Base-by-base conservation (phyloP, 108 stramenopile genomes). In the Cylindrotheca closterium region DNA sequence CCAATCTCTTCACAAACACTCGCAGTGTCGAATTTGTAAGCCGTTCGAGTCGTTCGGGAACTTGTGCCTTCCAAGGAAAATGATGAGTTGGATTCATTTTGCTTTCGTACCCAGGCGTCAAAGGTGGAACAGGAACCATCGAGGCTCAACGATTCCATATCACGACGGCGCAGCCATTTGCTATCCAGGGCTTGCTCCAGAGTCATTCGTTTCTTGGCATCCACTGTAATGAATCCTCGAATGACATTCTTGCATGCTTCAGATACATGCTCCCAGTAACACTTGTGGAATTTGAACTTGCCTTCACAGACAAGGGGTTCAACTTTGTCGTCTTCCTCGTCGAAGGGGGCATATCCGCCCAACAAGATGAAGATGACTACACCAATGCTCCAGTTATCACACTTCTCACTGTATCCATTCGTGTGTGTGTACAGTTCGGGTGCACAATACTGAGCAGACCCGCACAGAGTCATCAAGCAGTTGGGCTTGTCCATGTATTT, bases 371-470 rank as follows among this genome's bases (percentile, higher is more conserved):
- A 95, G 18, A 78, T 53, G 63, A 92, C 84, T 18, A 92, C 74
- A 24, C 91, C 93, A 17, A 75, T 34, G 47, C 79, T 79, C 93
- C 93, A 95, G 60, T 87, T 65, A 75, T 95, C 93, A 48, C 74
- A 75, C 30, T 42, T 59, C 51, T 72, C 74, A 57, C 86, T 87
- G 57, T 92, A 94, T 53, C 71, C 60, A 51, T 69, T 65, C 49
- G 71, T 68, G 33, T 48, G 53, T 18, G 47, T 64, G 25, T 85
- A 68, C 24, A 93, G 81, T 63, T 93, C 91, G 3, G 88, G 88
- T 25, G 88, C 91, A 19, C 84, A 85, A 58, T 89, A 89, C 51
- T 84, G 84, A 12, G 83, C 82, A 3, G 89, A 91, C 0, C 94
- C 94, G 60, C 84, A 86, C 25, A 85, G 79, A 19, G 83, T 83